These are phyloP conservation scores for Penicillium lagena DNA, from an alignment of 495 filamentous ascomycete species.

Conservation along the genomic window DNA sequence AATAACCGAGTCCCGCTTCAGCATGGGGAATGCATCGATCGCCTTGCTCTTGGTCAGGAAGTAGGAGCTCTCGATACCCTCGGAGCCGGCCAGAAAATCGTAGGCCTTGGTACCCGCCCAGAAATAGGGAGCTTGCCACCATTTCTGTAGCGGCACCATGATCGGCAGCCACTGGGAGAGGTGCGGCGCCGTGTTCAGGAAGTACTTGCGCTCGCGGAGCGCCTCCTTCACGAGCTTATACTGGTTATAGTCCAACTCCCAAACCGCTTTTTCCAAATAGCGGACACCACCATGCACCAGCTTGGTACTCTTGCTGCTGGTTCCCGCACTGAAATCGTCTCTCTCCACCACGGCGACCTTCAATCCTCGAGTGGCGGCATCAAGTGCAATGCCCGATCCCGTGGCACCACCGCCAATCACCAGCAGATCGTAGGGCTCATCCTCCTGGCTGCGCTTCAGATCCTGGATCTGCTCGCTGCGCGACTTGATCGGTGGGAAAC, in stretches of 20 bases:
- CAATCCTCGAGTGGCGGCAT: conserved; percentile 87
- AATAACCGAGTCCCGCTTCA: conserved; percentile 77
- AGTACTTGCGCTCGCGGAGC: conserved; percentile 93
- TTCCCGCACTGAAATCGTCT: conserved; percentile 91
- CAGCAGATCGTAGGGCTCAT: conserved; percentile 70
- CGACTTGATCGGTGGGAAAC: conserved; percentile 72
- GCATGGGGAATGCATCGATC: conserved; percentile 95
- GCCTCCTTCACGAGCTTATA: conserved; percentile 91
- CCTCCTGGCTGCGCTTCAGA: conserved; percentile 32
- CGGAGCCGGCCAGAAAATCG: conserved; percentile 87
- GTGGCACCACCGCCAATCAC: conserved; percentile 93
- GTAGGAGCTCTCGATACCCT: conserved; percentile 96
- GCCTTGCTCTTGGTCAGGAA: conserved; percentile 93
- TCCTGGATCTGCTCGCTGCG: conserved; percentile 53
- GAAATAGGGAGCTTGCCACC: conserved; percentile 98
- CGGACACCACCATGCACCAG: conserved; percentile 94
- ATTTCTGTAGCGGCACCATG: conserved; percentile 91
- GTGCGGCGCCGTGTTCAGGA: conserved; percentile 92
- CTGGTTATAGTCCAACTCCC: conserved; percentile 93
- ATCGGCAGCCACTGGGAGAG: conserved; percentile 93
- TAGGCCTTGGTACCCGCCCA: conserved; percentile 95
- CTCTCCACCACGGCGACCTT: conserved; percentile 92
- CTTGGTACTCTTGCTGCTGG: conserved; percentile 96
- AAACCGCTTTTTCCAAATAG: conserved; percentile 95
- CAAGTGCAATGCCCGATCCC: conserved; percentile 85